These are phyloP conservation scores for Stemphylium vesicarium DNA, from an alignment of 2,329 filamentous ascomycete genomes.

Conservation along the genomic window DNA sequence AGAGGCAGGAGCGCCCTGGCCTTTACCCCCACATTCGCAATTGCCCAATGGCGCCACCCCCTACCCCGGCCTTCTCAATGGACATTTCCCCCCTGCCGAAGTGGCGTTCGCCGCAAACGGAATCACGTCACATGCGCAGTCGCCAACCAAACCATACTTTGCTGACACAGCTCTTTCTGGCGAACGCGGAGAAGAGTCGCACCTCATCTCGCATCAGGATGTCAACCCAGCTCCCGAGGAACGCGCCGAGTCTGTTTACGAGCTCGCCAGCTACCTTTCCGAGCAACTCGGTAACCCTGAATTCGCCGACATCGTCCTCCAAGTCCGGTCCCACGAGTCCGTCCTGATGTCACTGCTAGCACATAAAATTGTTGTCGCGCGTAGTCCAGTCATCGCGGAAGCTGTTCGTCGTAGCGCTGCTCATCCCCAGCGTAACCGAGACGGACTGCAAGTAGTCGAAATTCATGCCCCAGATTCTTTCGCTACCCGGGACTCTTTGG, in stretches of 20 bases:
- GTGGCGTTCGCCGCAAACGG: conserved; percentile 33
- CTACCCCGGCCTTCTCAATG: conserved; percentile 29
- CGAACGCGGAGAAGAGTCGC: conserved; percentile 30
- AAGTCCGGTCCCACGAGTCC: conserved; percentile 39
- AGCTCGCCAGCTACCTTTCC: conserved; percentile 42
- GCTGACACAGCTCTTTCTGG: conserved; percentile 28
- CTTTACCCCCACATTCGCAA: conserved; percentile 36
- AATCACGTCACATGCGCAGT: conserved; percentile 40
- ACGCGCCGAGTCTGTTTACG: conserved; percentile 34
- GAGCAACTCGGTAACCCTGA: conserved; percentile 44
- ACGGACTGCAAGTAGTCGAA: conserved; percentile 34
- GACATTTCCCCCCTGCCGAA: conserved; percentile 26
- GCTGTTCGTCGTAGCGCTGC: conserved; percentile 33
- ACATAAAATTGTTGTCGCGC: conserved; percentile 44
- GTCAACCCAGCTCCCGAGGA: conserved; percentile 17
- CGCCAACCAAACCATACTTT: conserved; percentile 41
- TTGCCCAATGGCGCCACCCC: conserved; percentile 19
- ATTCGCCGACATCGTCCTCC: conserved; percentile 47
- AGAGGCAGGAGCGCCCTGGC: conserved; percentile 39
- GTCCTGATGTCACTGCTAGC: conserved; percentile 42
- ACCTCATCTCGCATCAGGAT: conserved; percentile 27
- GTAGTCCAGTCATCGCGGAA: conserved; percentile 44
- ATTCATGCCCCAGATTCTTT: conserved; percentile 38
- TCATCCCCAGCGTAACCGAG: conserved; percentile 29
- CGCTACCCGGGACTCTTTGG: conserved; percentile 37